These are phyloP conservation scores for Leccinum broughii DNA, from an alignment of 768 basidiomycete genomes.

Conservation along the genomic window DNA sequence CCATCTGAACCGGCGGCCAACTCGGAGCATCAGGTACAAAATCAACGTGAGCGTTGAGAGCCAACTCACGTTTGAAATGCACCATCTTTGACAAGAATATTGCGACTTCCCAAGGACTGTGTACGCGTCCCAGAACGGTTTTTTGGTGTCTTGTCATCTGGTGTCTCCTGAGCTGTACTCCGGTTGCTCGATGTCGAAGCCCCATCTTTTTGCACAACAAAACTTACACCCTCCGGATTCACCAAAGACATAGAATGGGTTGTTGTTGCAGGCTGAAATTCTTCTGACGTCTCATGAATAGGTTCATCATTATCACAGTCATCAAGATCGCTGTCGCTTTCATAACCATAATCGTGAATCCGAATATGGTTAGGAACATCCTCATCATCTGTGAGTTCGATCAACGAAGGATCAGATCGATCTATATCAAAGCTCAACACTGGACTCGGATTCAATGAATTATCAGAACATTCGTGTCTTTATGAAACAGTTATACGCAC, in stretches of 20 bases:
- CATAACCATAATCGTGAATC: background rate
- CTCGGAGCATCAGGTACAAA: background rate
- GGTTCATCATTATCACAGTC: background rate
- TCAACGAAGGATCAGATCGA: background rate
- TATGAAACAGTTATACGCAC: background rate
- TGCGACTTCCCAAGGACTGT: background rate
- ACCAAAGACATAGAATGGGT: no score
- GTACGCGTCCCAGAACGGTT: no score
- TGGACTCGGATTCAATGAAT: background rate
- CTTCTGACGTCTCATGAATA: background rate
- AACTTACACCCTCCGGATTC: no score
- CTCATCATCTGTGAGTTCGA: background rate
- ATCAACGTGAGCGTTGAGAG: background rate
- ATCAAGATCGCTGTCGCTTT: background rate
- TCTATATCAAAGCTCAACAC: background rate
- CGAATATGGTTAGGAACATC: background rate
- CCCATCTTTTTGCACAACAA: no score
- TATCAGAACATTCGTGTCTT: background rate
- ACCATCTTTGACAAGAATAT: background rate
- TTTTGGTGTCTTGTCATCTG: no score
- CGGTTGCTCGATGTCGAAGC: no score
- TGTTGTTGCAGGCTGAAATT: background rate
- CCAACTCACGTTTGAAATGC: background rate
- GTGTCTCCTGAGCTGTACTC: no score
- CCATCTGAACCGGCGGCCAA: background rate